Evolutionary conservation across 2,329 filamentous ascomycete species (phyloP).

Genomic region (Penicillium glabrum): DNA sequence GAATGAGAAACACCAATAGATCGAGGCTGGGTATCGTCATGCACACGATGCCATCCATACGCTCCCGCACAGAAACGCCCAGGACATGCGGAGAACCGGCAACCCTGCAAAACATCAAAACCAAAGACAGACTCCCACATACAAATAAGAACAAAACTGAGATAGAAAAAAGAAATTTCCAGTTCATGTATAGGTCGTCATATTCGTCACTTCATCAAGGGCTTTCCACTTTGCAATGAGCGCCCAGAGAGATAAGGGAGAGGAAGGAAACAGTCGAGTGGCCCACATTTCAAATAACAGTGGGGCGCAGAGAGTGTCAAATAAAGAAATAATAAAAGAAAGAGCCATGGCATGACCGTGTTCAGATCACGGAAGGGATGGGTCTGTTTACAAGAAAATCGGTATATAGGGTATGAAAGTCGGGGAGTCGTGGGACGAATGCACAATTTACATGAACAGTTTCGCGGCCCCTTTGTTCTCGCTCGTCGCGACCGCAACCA

Average conservation of each 20-base stretch:
- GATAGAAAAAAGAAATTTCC: slow-evolving; percentile 14
- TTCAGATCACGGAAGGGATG: background rate
- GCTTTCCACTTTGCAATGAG: background rate
- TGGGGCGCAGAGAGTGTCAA: background rate
- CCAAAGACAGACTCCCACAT: slow-evolving; percentile 27
- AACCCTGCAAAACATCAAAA: slow-evolving; percentile 16
- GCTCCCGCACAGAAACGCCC: slow-evolving; percentile 29
- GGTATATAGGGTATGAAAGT: background rate
- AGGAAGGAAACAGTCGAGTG: slow-evolving; percentile 17
- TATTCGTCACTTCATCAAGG: slow-evolving; percentile 37
- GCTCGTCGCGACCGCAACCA: slow-evolving; percentile 52
- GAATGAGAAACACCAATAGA: slow-evolving; percentile 7
- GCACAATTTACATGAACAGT: slow-evolving; percentile 29
- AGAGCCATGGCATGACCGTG: slow-evolving; percentile 1
- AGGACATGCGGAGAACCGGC: slow-evolving; percentile 25
- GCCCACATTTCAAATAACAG: background rate
- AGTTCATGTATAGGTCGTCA: slow-evolving; percentile 38
- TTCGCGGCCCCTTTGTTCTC: slow-evolving; percentile 41
- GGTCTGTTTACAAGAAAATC: background rate
- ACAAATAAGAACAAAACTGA: background rate
- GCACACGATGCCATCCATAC: slow-evolving; percentile 30
- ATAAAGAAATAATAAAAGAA: background rate
- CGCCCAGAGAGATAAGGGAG: slow-evolving; percentile 5
- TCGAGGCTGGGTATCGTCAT: slow-evolving; percentile 37
- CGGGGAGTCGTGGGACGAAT: background rate